A percentile compares a stretch with the other conserved stretches of the same genome.
These are phyloP conservation scores for Angophora floribunda DNA, from an alignment of 345 rosid species.

Conservation along the genomic window DNA sequence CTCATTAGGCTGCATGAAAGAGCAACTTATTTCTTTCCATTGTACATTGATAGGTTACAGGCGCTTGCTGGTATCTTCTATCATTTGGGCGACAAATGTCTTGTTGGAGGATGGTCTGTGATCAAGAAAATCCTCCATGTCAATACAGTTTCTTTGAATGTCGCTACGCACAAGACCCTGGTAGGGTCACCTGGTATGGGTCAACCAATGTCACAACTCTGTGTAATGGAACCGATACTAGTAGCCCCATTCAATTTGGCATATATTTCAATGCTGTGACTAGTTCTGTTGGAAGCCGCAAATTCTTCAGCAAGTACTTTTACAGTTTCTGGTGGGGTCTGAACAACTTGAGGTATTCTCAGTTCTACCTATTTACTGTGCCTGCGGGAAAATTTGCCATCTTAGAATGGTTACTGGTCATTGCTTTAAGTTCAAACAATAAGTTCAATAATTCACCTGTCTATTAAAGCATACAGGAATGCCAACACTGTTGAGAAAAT, in stretches of 20 bases:
- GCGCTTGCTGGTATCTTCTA: constrained; percentile 33
- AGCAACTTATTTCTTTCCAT: not conserved
- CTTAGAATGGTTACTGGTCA: not conserved
- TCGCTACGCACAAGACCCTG: not conserved
- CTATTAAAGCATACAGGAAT: not conserved
- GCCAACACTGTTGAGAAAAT: not conserved
- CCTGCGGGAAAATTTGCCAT: not conserved
- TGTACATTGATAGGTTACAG: constrained; percentile 17
- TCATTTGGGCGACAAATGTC: constrained; percentile 15
- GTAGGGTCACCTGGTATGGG: constrained; percentile 8
- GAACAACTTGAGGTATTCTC: constrained; percentile 26
- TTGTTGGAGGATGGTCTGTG: constrained; percentile 28
- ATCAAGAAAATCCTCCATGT: constrained; percentile 8
- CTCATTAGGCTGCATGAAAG: not conserved
- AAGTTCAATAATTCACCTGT: not conserved
- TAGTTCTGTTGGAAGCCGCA: constrained; percentile 2
- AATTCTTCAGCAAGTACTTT: constrained; percentile 23
- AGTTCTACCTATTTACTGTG: not conserved
- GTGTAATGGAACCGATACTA: constrained; percentile 1
- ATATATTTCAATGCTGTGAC: not conserved
- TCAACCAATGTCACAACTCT: constrained; percentile 7
- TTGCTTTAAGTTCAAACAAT: not conserved
- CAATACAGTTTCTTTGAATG: constrained; percentile 14
- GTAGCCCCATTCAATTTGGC: not conserved
- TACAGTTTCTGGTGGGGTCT: constrained; percentile 43